Conservation (phyloP, 208 protist species). For the Leishmania amazonensis region DNA sequence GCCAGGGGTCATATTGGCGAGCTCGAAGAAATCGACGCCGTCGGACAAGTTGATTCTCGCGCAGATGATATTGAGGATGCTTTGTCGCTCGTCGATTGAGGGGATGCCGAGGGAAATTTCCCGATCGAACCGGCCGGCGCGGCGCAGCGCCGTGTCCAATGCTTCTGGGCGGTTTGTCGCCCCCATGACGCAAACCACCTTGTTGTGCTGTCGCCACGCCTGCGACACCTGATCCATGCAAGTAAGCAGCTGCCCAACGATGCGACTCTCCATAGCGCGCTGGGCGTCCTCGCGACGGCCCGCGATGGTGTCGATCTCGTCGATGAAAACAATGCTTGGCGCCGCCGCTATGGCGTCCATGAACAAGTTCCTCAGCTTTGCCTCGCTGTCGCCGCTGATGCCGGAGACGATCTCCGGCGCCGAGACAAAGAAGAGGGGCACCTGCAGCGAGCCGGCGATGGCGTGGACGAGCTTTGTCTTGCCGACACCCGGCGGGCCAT, state of each 20-base stretch:
- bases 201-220: conserved; percentile 85
- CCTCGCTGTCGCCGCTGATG: conserved; percentile 99
- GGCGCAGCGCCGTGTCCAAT: conserved; percentile 96
- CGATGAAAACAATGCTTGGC: conserved; percentile 99
- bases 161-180: conserved; percentile 97
- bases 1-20: conserved; percentile 96
- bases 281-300: conserved; percentile 94
- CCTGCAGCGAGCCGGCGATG: conserved; percentile 94
- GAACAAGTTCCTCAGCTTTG: conserved; percentile 97
- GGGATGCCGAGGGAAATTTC: conserved; percentile 98
- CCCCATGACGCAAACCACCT: conserved; percentile 95
- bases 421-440: conserved; percentile 95
- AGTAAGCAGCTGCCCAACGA: conserved; percentile 99
- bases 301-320: conserved; percentile 98
- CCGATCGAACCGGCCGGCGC: conserved; percentile 97
- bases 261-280: conserved; percentile 98
- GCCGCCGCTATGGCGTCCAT: conserved; percentile 90
- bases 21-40: conserved; percentile 94
- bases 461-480: conserved; percentile 97
- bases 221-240: conserved; percentile 97
- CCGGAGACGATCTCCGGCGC: conserved; percentile 97
- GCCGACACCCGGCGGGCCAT: conserved; percentile 97
- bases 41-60: conserved; percentile 76
- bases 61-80: conserved; percentile 90
- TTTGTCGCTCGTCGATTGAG: conserved; percentile 88